phyloP scores from a whole-genome alignment of 2,329 filamentous ascomycete genomes.

The Fusarium albidum region DNA sequence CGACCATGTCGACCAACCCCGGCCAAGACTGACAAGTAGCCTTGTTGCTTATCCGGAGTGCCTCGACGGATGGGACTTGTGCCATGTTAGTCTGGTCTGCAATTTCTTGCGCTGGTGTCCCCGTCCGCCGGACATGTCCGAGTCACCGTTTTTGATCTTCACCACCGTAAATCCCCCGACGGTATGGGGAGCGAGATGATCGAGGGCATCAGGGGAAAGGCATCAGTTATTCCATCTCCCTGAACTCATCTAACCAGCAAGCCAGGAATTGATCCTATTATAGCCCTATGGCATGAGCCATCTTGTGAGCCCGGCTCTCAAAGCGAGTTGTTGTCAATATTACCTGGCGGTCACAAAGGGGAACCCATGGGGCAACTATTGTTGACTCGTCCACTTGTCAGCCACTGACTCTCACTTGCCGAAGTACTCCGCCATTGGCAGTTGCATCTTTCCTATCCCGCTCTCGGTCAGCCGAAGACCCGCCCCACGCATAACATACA shows the following conservation, averaged over 20 bases:
- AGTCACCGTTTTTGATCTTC: conserved; percentile 1
- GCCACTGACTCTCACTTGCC: conserved; percentile 14
- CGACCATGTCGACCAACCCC: conserved; percentile 23
- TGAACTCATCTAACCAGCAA: not conserved
- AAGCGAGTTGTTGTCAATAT: conserved; percentile 11
- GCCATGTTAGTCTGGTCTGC: conserved; percentile 15
- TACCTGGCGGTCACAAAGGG: conserved; percentile 10
- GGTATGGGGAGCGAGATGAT: no score
- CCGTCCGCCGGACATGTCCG: conserved; percentile 22
- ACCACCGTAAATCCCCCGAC: not conserved
- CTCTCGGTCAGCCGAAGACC: conserved; percentile 2
- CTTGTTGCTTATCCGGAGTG: conserved; percentile 17
- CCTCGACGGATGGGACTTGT: conserved; percentile 25
- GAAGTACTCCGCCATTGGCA: not conserved
- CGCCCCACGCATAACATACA: not conserved
- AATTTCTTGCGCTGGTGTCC: conserved; percentile 10
- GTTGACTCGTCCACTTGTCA: conserved; percentile 19
- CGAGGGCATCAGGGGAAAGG: not conserved
- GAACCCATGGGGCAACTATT: conserved; percentile 16
- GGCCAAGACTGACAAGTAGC: conserved; percentile 16
- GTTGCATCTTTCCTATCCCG: not conserved
- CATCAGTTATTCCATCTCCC: not conserved
- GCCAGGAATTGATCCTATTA: not conserved
- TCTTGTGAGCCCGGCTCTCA: conserved; percentile 1
- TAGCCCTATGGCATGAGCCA: conserved; percentile 5